Evolutionary conservation across 1,139 yeast genomes (phyloP), one percentile per base, ranked within the genome.

Genomic region (Maudiozyma humilis): DNA sequence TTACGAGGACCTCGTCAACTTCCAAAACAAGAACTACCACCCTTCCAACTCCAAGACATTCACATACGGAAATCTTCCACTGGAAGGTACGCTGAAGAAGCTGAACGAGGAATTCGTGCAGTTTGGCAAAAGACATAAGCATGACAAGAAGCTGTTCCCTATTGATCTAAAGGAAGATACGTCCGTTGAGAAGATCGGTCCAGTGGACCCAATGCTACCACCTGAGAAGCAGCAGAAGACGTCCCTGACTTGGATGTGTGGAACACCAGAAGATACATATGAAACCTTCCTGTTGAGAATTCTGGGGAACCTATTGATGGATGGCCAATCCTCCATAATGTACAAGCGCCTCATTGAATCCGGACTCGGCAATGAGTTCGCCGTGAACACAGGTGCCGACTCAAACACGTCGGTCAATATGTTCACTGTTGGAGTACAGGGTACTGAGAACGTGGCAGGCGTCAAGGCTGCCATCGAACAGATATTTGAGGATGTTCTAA

Each of bases 291-390:
- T 85, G 41, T 71, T 91, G 75, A 82, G 80, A 48, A 69, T 89
- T 5, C 68, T 89, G 40, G 78, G 85, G 19, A 76, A 81, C 15
- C 68, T 93, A 47, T 68, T 93, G 32, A 76, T 84, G 54, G 96
- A 87, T 60, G 97, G 98, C 1, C 97, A 89, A 58, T 82, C 91
- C 13, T 83, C 97, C 10, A 91, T 95, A 5, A 72, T 91, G 44
- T 86, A 89, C 63, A 87, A 88, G 63, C 78, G 78, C 19, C 70
- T 91, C 47, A 83, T 91, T 48, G 98, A 91, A 62, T 67, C 82
- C 8, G 94, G 93, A 2, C 64, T 80, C 38, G 97, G 94, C 35
- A 79, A 85, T 40, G 97, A 91, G 54, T 91, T 82, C 62, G 71
- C 93, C 0, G 85, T 89, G 5, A 93, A 93, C 57, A 72, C 95